phyloP scores from a whole-genome alignment of 2,329 filamentous ascomycete species.

The Epichloe brachyelytri region DNA sequence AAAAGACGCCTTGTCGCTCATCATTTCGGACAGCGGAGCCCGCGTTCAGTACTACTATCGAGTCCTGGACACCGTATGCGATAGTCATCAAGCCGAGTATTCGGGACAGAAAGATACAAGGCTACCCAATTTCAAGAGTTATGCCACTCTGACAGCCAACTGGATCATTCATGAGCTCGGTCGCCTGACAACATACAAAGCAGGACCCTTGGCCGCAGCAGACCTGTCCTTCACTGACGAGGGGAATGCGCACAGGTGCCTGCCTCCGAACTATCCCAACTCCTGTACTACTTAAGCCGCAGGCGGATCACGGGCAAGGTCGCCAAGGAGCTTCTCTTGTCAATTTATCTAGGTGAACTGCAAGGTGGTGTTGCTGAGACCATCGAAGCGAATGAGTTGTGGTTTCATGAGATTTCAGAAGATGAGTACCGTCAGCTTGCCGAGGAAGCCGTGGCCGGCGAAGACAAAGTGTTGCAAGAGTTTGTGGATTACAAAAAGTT shows the following conservation, averaged over 20 bases:
- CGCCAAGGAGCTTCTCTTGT: constrained; percentile 44
- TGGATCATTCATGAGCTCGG: constrained; percentile 69
- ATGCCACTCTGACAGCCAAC: constrained; percentile 40
- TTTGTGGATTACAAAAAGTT: constrained; percentile 32
- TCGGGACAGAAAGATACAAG: constrained; percentile 1
- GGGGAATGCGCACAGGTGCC: constrained; percentile 34
- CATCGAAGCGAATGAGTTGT: constrained; percentile 34
- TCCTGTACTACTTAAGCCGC: constrained; percentile 34
- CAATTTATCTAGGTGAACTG: constrained; percentile 35
- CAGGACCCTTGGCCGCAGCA: constrained; percentile 18
- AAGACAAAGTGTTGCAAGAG: constrained; percentile 33
- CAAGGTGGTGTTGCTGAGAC: constrained; percentile 28
- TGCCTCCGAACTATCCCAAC: constrained; percentile 33
- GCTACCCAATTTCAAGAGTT: constrained; percentile 18
- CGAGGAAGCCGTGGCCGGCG: constrained; percentile 27
- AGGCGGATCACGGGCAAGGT: constrained; percentile 41
- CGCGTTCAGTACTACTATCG: constrained; percentile 72
- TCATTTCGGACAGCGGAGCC: constrained; percentile 64
- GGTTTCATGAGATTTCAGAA: constrained; percentile 38
- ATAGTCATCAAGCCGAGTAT: constrained; percentile 13
- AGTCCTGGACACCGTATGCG: constrained; percentile 39
- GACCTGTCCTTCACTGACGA: constrained; percentile 27
- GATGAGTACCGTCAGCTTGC: constrained; percentile 37
- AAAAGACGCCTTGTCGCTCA: constrained; percentile 74
- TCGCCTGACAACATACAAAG: constrained; percentile 44